Percentiles rank a stretch among this genome's conserved stretches.
These are phyloP conservation scores for Debaryomyces prosopidis DNA, from an alignment of 805 yeast genomes.

Conservation along the genomic window DNA sequence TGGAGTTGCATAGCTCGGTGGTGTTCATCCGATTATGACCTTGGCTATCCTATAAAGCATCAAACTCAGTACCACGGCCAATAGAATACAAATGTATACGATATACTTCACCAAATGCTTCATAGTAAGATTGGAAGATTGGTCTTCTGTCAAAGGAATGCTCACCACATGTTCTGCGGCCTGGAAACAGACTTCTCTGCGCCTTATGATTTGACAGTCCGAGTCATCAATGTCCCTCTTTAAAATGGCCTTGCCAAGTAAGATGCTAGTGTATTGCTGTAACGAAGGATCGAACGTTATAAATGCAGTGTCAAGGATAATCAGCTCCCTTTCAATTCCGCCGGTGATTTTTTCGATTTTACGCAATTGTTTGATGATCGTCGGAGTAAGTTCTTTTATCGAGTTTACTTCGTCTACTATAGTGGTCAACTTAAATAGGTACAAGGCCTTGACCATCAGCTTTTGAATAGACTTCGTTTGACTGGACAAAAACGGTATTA, in stretches of 20 bases:
- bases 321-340: conserved; percentile 36
- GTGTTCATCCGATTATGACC: conserved; percentile 13
- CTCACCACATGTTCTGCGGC: conserved; percentile 45
- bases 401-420: conserved; percentile 27
- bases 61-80: conserved; percentile 23
- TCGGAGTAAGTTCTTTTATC: conserved; percentile 20
- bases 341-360: conserved; percentile 39
- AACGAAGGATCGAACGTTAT: conserved; percentile 34
- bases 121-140: conserved; percentile 19
- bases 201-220: conserved; percentile 34
- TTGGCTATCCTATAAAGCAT: conserved; percentile 29
- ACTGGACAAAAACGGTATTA: conserved; percentile 34
- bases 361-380: conserved; percentile 27
- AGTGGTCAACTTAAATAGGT: conserved; percentile 29
- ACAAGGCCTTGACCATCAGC: conserved; percentile 24
- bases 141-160: conserved; percentile 41
- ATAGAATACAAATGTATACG: conserved; percentile 20
- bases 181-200: conserved; percentile 40
- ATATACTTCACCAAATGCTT: conserved; percentile 24
- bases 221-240: conserved; percentile 27
- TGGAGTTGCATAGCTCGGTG: too few relatives aligned
- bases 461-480: conserved; percentile 30
- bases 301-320: conserved; percentile 28
- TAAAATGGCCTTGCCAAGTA: conserved; percentile 42
- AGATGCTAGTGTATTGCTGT: conserved; percentile 35